Evolutionary conservation across 352 stramenopile genomes (phyloP).

Genomic region (Phytophthora nicotianae): DNA sequence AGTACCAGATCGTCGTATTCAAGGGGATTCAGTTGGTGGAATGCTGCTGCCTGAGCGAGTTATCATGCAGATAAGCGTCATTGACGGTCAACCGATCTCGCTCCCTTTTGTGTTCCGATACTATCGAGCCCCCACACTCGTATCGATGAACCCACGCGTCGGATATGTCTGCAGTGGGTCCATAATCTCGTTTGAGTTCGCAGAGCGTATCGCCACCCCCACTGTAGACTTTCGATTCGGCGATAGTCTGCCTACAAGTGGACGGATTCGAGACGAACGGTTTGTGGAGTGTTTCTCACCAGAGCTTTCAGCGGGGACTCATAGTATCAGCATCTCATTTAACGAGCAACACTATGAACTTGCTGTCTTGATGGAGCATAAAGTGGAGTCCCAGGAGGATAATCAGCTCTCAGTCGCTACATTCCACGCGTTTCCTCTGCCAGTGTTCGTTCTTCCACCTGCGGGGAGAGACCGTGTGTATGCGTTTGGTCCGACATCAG

Average conservation of each 20-base stretch:
- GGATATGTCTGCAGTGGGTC: constrained; percentile 72
- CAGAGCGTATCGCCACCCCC: constrained; percentile 54
- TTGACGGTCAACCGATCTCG: constrained; percentile 51
- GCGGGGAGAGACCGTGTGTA: constrained; percentile 47
- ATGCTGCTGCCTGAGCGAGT: constrained; percentile 59
- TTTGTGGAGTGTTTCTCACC: constrained; percentile 76
- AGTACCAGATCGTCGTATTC: constrained; percentile 11
- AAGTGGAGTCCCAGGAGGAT: background rate
- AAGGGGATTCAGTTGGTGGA: constrained; percentile 1
- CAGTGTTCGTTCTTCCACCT: constrained; percentile 53
- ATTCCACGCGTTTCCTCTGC: constrained; percentile 65
- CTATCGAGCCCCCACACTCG: constrained; percentile 53
- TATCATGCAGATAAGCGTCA: constrained; percentile 60
- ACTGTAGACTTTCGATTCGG: constrained; percentile 74
- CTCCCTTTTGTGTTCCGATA: constrained; percentile 65
- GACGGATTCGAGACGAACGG: constrained; percentile 40
- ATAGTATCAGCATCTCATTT: constrained; percentile 64
- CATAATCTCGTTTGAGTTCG: constrained; percentile 71
- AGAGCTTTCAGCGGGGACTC: constrained; percentile 43
- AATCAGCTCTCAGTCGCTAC: constrained; percentile 21
- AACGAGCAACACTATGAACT: constrained; percentile 74
- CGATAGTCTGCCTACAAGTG: constrained; percentile 32
- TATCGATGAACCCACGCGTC: constrained; percentile 55
- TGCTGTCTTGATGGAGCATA: constrained; percentile 9
- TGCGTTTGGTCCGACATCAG: constrained; percentile 53